Evolutionary conservation across 73 alveolate genomes (phyloP), one percentile per base, ranked within the genome.

Genomic region (Paramecium bursaria): DNA sequence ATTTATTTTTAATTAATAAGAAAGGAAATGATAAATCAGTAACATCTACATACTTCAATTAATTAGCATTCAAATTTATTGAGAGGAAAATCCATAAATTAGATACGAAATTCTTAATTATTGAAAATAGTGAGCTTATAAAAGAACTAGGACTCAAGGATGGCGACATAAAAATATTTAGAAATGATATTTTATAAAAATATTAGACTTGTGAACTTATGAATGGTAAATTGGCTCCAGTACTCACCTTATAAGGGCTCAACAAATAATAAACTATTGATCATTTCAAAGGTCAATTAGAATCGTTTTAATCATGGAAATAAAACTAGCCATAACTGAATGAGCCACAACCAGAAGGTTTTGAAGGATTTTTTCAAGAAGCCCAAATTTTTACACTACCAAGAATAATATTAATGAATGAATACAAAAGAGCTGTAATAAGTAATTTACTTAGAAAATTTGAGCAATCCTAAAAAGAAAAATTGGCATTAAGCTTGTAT

Each of bases 121-220:
- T 67, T 15, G 82, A 67, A 17, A 67, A 67, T 67, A 33, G 44
- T 21, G 82, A 67, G 27, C 55, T 67, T 7, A 31, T 42, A 6
- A 1, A 67, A 67, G 5, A 11, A 13, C 44, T 67, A 17, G 4
- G 44, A 33, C 27, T 67, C 17, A 42, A 67, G 44, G 55, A 67
- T 39, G 60, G 44, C 21, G 82, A 67, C 44, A 67, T 67, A 2
- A 14, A 39, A 14, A 13, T 67, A 4, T 35, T 67, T 11, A 67
- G 82, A 67, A 67, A 67, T 67, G 82, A 67, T 67, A 67, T 67
- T 14, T 35, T 67, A 42, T 15, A 67, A 42, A 67, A 67, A 39
- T 67, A 39, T 67, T 4, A 67, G 13, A 67, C 33, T 67, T 67
- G 82, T 46, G 33, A 10, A 0, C 22, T 42, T 14, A 67, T 39